Conservation (phyloP, 2,329 filamentous ascomycete species). For the Neofusicoccum laricinum region DNA sequence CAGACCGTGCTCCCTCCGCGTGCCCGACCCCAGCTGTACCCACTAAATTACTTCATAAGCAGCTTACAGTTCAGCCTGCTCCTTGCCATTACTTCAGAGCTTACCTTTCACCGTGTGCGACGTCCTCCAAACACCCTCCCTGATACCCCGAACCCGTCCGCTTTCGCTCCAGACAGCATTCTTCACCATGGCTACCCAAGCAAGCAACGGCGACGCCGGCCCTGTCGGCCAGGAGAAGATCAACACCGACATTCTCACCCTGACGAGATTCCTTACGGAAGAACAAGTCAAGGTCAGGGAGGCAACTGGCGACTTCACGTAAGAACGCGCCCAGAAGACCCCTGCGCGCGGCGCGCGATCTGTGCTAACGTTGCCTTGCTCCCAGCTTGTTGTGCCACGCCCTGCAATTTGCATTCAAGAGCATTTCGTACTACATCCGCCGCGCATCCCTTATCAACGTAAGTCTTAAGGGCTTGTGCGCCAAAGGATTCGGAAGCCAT, state of each 20-base stretch:
- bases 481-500: neutral
- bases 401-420: slow-evolving; percentile 99
- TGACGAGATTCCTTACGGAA: slow-evolving; percentile 93
- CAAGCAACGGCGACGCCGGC: slow-evolving; percentile 46
- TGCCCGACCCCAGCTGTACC: slow-evolving; percentile 17
- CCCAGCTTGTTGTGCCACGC: slow-evolving; percentile 88
- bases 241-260: slow-evolving; percentile 93
- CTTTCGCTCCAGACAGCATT: neutral
- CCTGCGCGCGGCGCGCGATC: neutral
- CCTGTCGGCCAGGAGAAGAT: slow-evolving; percentile 68
- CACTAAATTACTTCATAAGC: slow-evolving; percentile 17
- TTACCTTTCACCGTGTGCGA: neutral
- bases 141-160: slow-evolving; percentile 1
- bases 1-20: slow-evolving; percentile 16
- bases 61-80: neutral
- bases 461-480: slow-evolving; percentile 19
- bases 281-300: slow-evolving; percentile 91
- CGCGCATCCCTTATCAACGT: slow-evolving; percentile 88
- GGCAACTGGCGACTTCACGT: slow-evolving; percentile 98
- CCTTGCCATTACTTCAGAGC: slow-evolving; percentile 12
- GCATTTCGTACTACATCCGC: slow-evolving; percentile 98
- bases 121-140: neutral
- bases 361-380: neutral
- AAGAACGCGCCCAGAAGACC: slow-evolving; percentile 36
- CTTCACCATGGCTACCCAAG: slow-evolving; percentile 29